These are phyloP conservation scores for Piloderma croceum DNA, from an alignment of 768 basidiomycete genomes.

Conservation along the genomic window DNA sequence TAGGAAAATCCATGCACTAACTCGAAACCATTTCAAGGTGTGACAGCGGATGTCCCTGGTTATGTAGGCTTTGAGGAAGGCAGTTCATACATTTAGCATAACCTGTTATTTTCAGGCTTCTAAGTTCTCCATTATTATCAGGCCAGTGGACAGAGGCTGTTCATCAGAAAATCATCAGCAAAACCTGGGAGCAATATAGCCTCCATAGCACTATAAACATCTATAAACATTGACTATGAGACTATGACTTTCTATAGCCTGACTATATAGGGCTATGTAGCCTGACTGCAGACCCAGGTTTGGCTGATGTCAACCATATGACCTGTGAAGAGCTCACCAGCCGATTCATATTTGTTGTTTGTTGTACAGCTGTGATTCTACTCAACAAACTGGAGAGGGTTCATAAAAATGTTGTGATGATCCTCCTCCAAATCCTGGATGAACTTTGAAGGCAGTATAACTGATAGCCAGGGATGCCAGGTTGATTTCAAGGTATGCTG, in stretches of 20 bases:
- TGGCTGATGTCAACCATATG: slow-evolving; percentile 56
- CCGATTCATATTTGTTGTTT: neutral
- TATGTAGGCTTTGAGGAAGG: slow-evolving; percentile 76
- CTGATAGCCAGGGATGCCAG: slow-evolving; percentile 88
- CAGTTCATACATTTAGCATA: too few relatives aligned
- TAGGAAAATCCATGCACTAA: too few relatives aligned
- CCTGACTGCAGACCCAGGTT: too few relatives aligned
- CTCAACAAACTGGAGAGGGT: slow-evolving; percentile 73
- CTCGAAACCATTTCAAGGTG: too few relatives aligned
- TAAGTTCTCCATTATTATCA: too few relatives aligned
- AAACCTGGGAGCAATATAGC: too few relatives aligned
- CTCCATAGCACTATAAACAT: too few relatives aligned
- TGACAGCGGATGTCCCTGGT: slow-evolving; percentile 91
- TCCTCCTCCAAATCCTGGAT: slow-evolving; percentile 88
- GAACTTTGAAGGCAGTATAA: slow-evolving; percentile 85
- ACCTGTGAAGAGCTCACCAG: slow-evolving; percentile 20
- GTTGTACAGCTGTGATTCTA: slow-evolving; percentile 47
- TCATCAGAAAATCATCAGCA: too few relatives aligned
- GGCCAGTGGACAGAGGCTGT: slow-evolving; percentile 64
- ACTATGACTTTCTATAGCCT: too few relatives aligned
- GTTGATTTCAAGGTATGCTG: slow-evolving; percentile 75
- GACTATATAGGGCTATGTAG: too few relatives aligned
- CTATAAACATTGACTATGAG: too few relatives aligned
- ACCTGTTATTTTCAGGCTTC: too few relatives aligned
- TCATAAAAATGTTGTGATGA: slow-evolving; percentile 89